Evolutionary conservation across 2,329 filamentous ascomycete genomes (phyloP), one percentile per base, ranked within the genome.

Genomic region (Sporothrix pseudoabietina): DNA sequence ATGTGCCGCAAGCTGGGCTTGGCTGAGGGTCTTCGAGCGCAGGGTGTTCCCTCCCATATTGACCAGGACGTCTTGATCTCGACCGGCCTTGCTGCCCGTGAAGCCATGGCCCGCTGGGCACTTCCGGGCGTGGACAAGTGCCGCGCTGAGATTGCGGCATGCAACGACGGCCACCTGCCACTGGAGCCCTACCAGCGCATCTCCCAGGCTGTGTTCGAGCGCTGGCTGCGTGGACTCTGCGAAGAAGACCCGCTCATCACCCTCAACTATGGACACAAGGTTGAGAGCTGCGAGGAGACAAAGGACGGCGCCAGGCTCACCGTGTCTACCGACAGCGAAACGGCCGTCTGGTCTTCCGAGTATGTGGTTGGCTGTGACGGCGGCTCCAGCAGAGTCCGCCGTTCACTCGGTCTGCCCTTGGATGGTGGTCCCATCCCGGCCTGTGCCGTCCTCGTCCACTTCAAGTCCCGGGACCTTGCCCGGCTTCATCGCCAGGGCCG

Each of bases 131-230:
- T 74, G 41, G 72, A 75, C 47, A 71, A 75, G 61, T 77, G 77
- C 71, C 75, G 77, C 14, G 41, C 73, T 4, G 72, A 75, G 19
- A 80, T 79, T 59, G 65, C 71, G 30, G 57, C 73, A 3, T 69
- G 77, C 4, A 82, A 82, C 71, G 80, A 82, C 72, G 81, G 81
- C 2, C 75, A 76, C 3, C 74, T 77, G 69, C 78, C 81, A 7
- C 72, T 75, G 1, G 80, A 82, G 71, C 78, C 80, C 0, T 77
- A 77, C 41, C 80, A 80, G 73, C 72, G 80, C n/a, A 77, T 78
- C 39, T 81, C 80, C 30, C 79, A 80, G 69, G 77, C 78, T 30
- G 74, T 81, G 9, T 78, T 83, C 22, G 80, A 82, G 39, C 75
- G 76, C 3, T 83, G 79, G 79, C 75, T 83, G 54, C 79, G 79